Percentiles rank a stretch among this genome's conserved stretches.
Evolutionary conservation across 331 rosid species (phyloP).

Genomic region (Malus hybrid): DNA sequence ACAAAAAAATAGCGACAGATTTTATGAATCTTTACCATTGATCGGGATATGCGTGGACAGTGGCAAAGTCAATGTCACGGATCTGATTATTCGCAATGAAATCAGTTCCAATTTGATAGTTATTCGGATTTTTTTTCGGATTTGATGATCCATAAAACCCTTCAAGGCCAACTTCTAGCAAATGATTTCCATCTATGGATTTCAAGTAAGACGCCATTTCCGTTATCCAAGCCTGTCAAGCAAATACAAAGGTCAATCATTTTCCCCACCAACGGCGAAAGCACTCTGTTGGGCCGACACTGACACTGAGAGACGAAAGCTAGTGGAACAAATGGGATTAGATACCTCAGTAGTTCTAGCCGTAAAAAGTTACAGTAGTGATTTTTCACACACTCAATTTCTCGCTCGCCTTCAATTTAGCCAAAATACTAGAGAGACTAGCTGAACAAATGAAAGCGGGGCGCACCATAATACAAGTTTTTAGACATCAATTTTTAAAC

Average conservation of each 20-base stretch:
- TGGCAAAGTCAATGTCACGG: constrained; percentile 70
- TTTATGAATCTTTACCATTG: constrained; percentile 42
- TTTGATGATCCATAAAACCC: constrained; percentile 75
- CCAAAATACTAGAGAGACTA: neutral
- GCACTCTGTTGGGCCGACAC: too few relatives aligned
- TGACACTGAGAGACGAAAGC: too few relatives aligned
- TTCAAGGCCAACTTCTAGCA: constrained; percentile 79
- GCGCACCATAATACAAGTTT: neutral
- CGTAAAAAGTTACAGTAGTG: too few relatives aligned
- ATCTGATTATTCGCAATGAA: constrained; percentile 85
- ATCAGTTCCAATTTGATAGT: constrained; percentile 62
- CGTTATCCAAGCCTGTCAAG: constrained; percentile 64
- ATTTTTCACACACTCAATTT: too few relatives aligned
- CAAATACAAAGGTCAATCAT: neutral
- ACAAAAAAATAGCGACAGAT: too few relatives aligned
- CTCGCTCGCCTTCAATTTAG: neutral
- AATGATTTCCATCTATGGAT: constrained; percentile 75
- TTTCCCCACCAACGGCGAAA: neutral
- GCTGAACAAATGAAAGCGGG: neutral
- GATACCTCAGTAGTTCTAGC: too few relatives aligned
- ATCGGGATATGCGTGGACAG: constrained; percentile 79
- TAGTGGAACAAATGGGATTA: too few relatives aligned
- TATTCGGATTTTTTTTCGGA: constrained; percentile 39
- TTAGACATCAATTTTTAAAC: too few relatives aligned
- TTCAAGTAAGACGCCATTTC: constrained; percentile 91